phyloP scores from a whole-genome alignment of 1,284 basidiomycete species.

The Ganoderma lingzhi region DNA sequence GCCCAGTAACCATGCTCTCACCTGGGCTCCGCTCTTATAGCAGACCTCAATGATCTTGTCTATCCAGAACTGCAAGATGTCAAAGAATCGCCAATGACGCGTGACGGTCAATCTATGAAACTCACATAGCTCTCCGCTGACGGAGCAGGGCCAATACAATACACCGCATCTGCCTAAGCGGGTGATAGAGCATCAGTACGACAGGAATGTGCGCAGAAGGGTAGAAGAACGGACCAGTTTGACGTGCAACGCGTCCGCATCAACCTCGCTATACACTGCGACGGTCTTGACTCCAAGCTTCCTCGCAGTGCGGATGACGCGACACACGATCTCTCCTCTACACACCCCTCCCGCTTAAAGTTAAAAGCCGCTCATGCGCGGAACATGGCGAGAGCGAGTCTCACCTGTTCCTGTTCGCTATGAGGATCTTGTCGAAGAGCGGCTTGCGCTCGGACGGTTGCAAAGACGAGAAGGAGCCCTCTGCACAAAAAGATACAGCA shows the following conservation, averaged over 20 bases:
- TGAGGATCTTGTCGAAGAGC: slow-evolving; percentile 85
- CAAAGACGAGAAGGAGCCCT: slow-evolving; percentile 18
- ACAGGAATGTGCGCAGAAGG: too few species aligned
- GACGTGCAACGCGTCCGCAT: slow-evolving; percentile 83
- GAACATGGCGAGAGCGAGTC: slow-evolving; percentile 18
- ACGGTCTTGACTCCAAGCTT: slow-evolving; percentile 90
- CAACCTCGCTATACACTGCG: slow-evolving; percentile 90
- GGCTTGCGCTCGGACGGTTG: slow-evolving; percentile 43
- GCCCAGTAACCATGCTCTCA: too few species aligned
- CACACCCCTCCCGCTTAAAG: not conserved
- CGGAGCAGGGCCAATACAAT: slow-evolving; percentile 90
- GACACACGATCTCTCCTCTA: slow-evolving; percentile 94
- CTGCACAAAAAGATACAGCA: too few species aligned
- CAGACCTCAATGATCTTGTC: slow-evolving; percentile 92
- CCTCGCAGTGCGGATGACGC: slow-evolving; percentile 90
- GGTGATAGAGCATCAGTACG: not conserved
- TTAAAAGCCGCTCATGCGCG: not conserved
- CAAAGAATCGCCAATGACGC: too few species aligned
- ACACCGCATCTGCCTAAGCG: slow-evolving; percentile 91
- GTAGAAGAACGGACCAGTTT: slow-evolving; percentile 56
- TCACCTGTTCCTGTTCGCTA: slow-evolving; percentile 86
- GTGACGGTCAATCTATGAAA: too few species aligned
- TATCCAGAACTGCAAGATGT: slow-evolving; percentile 69
- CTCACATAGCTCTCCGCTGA: slow-evolving; percentile 90
- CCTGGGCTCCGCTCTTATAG: slow-evolving; percentile 83